phyloP scores from a whole-genome alignment of 1,284 basidiomycete species.

The Coniophora puteana region DNA sequence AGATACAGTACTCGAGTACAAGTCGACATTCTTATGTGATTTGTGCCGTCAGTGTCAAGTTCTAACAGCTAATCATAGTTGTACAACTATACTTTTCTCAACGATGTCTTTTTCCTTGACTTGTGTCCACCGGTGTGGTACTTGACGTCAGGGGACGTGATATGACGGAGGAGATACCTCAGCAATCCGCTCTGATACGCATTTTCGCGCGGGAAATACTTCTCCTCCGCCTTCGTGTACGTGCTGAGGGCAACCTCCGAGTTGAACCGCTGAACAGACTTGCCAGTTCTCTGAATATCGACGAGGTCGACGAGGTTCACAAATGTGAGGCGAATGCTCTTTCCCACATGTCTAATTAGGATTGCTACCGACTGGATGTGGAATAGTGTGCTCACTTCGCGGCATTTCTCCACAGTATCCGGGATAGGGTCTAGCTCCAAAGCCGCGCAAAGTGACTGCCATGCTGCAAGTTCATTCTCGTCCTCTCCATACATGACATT shows the following conservation, averaged over 20 bases:
- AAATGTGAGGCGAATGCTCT: too few species aligned
- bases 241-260: slow-evolving; percentile 25
- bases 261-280: slow-evolving; percentile 19
- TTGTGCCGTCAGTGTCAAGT: too few species aligned
- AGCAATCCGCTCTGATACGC: slow-evolving; percentile 37
- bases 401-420: slow-evolving; percentile 16
- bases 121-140: too few species aligned
- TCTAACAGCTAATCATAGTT: too few species aligned
- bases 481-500: slow-evolving; percentile 26
- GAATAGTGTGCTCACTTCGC: slow-evolving; percentile 7
- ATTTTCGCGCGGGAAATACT: slow-evolving; percentile 35
- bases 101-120: too few species aligned
- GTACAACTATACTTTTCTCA: too few species aligned
- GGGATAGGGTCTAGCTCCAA: slow-evolving; percentile 15
- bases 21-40: too few species aligned
- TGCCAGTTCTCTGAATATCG: slow-evolving; percentile 13
- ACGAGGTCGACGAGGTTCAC: slow-evolving; percentile 38
- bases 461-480: slow-evolving; percentile 18
- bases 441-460: slow-evolving; percentile 22
- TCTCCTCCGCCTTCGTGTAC: slow-evolving; percentile 29
- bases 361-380: too few species aligned
- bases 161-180: slow-evolving; percentile 28
- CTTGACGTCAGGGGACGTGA: too few species aligned
- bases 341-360: too few species aligned
- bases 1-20: too few species aligned